A percentile compares a stretch with the other conserved stretches of the same genome.
phyloP scores from a whole-genome alignment of 2,329 filamentous ascomycete genomes.

The Fusarium anguioides region DNA sequence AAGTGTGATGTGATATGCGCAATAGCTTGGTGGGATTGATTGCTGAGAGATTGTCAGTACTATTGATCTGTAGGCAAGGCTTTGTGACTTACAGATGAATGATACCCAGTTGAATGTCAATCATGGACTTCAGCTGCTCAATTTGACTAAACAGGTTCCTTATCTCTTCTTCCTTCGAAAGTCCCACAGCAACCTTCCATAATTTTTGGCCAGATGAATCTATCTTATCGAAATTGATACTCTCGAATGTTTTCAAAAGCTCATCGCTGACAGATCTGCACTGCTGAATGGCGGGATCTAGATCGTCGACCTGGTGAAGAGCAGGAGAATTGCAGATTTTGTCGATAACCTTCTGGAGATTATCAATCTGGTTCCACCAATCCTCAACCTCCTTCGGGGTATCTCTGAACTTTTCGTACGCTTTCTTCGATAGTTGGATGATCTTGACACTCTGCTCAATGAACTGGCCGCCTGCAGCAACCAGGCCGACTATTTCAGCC shows the following conservation, averaged over 20 bases:
- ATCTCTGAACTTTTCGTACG: not conserved
- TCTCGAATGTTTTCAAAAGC: not conserved
- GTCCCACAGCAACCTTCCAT: not conserved
- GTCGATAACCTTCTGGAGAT: not conserved
- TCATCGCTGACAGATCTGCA: not conserved
- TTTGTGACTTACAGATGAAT: slow-evolving; percentile 5
- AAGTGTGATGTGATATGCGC: not conserved
- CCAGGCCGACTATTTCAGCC: slow-evolving; percentile 6
- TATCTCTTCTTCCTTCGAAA: slow-evolving; percentile 1
- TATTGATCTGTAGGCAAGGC: too few species aligned
- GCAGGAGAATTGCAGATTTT: not conserved
- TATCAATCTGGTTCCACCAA: not conserved
- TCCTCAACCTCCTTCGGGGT: not conserved
- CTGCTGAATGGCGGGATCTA: not conserved
- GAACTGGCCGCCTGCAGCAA: not conserved
- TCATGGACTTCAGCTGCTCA: slow-evolving; percentile 9
- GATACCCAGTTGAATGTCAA: too few species aligned
- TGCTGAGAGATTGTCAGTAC: not conserved
- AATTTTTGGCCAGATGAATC: not conserved
- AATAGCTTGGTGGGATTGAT: not conserved
- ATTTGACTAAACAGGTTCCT: not conserved
- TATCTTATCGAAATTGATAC: not conserved
- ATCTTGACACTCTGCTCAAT: slow-evolving; percentile 14
- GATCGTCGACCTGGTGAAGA: not conserved
- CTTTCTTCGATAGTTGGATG: not conserved